phyloP scores from a whole-genome alignment of 805 yeast genomes.

The Millerago galiae region DNA sequence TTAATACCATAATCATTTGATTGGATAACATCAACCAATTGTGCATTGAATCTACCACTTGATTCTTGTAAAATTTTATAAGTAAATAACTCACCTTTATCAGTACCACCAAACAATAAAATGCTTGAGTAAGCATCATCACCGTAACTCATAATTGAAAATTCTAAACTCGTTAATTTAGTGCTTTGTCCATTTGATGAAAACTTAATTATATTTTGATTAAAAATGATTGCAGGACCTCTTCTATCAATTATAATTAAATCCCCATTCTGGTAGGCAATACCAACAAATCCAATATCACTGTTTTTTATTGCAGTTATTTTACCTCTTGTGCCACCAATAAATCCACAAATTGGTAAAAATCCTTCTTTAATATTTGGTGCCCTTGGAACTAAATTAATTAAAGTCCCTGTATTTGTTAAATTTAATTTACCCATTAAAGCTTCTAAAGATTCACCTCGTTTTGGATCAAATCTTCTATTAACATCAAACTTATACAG shows the following conservation, averaged over 20 bases:
- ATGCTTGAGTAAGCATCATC: constrained; percentile 70
- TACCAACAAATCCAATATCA: constrained; percentile 76
- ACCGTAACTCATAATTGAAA: constrained; percentile 63
- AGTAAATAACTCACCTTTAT: constrained; percentile 59
- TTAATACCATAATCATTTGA: constrained; percentile 48
- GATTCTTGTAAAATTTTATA: constrained; percentile 61
- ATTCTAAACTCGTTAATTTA: constrained; percentile 56
- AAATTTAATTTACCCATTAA: constrained; percentile 26
- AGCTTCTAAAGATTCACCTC: constrained; percentile 25
- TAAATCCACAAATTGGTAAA: constrained; percentile 39
- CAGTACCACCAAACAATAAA: constrained; percentile 68
- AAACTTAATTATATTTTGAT: constrained; percentile 27
- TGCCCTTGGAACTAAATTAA: constrained; percentile 50
- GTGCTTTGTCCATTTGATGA: constrained; percentile 22
- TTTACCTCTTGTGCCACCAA: constrained; percentile 38
- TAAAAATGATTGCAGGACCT: constrained; percentile 63
- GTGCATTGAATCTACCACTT: constrained; percentile 55
- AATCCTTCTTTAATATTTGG: constrained; percentile 54
- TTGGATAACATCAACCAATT: constrained; percentile 40
- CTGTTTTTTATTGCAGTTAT: constrained; percentile 64
- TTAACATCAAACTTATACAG: constrained; percentile 66
- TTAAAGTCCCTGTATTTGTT: constrained; percentile 20
- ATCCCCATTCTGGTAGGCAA: constrained; percentile 74
- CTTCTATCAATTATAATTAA: constrained; percentile 71
- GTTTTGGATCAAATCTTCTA: constrained; percentile 32